phyloP scores from a whole-genome alignment of 768 basidiomycete genomes.

The Russula ochroleuca region DNA sequence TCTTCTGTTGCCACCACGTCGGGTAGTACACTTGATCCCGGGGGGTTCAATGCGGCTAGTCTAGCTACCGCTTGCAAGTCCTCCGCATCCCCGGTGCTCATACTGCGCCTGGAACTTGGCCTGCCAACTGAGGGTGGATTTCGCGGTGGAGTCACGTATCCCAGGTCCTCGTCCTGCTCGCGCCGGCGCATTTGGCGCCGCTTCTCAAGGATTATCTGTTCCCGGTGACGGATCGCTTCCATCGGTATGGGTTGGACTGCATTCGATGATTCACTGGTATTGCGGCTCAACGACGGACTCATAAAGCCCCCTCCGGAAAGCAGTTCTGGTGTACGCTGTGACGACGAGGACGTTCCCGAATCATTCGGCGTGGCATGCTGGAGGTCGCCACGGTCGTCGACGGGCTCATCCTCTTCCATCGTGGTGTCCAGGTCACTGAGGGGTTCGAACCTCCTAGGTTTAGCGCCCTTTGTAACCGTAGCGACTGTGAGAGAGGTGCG shows the following conservation, averaged over 20 bases:
- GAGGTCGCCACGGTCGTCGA: conserved; percentile 29
- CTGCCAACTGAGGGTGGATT: conserved; percentile 32
- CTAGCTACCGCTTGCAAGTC: conserved; percentile 31
- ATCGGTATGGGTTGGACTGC: conserved; percentile 51
- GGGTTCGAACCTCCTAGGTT: conserved; percentile 34
- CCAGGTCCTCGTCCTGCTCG: conserved; percentile 46
- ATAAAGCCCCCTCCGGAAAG: conserved; percentile 23
- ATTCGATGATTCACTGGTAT: conserved; percentile 42
- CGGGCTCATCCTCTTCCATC: conserved; percentile 30
- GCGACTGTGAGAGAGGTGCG: conserved; percentile 31
- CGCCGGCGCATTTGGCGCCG: conserved; percentile 55
- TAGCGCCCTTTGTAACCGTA: conserved; percentile 35
- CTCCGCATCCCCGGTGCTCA: conserved; percentile 74
- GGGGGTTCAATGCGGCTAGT: conserved; percentile 36
- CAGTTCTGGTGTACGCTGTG: conserved; percentile 24
- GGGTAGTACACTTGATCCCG: conserved; percentile 35
- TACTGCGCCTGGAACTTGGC: conserved; percentile 62
- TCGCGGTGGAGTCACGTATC: conserved; percentile 36
- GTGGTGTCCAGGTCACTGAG: conserved; percentile 37
- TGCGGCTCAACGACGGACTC: conserved; percentile 37
- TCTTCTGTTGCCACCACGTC: conserved; percentile 41
- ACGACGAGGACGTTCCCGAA: conserved; percentile 10
- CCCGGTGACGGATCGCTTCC: conserved; percentile 60
- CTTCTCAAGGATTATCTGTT: conserved; percentile 67
- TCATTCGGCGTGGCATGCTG: conserved; percentile 8